Evolutionary conservation across 2,329 filamentous ascomycete species (phyloP).

Genomic region (Ceratocystiopsis brevicomis): DNA sequence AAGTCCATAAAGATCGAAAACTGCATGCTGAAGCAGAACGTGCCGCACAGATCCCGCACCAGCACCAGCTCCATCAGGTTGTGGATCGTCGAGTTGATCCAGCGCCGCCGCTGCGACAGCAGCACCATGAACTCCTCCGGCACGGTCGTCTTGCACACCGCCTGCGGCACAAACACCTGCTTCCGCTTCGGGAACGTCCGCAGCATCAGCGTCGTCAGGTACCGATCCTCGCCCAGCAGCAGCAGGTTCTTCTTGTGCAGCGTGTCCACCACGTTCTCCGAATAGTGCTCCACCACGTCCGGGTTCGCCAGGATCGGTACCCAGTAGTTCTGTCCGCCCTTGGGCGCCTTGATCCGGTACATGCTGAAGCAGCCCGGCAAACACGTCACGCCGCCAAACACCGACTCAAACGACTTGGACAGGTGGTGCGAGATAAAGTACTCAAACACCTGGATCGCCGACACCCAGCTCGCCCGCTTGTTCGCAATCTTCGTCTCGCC

Average conservation of each 20-base stretch:
- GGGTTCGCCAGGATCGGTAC: slow-evolving; percentile 96
- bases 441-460: slow-evolving; percentile 97
- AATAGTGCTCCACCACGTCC: slow-evolving; percentile 97
- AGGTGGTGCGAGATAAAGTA: slow-evolving; percentile 98
- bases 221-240: slow-evolving; percentile 82
- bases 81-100: slow-evolving; percentile 99
- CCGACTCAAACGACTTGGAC: slow-evolving; percentile 91
- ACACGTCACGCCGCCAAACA: slow-evolving; percentile 98
- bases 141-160: slow-evolving; percentile 95
- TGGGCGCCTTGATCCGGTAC: slow-evolving; percentile 98
- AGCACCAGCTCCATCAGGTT: slow-evolving; percentile 95
- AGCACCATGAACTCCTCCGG: slow-evolving; percentile 84
- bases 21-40: slow-evolving; percentile 99
- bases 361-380: slow-evolving; percentile 98
- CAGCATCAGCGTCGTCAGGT: slow-evolving; percentile 91
- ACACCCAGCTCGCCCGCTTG: slow-evolving; percentile 86
- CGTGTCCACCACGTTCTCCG: slow-evolving; percentile 95
- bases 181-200: slow-evolving; percentile 98
- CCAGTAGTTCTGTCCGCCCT: slow-evolving; percentile 98
- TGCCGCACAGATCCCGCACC: slow-evolving; percentile 89
- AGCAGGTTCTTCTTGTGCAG: slow-evolving; percentile 94
- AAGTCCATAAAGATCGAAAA: slow-evolving; percentile 94
- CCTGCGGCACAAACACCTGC: slow-evolving; percentile 94
- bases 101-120: slow-evolving; percentile 82
- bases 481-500: slow-evolving; percentile 99